Base-by-base conservation (phyloP, 805 yeast species). In the Pichia membranifaciens region DNA sequence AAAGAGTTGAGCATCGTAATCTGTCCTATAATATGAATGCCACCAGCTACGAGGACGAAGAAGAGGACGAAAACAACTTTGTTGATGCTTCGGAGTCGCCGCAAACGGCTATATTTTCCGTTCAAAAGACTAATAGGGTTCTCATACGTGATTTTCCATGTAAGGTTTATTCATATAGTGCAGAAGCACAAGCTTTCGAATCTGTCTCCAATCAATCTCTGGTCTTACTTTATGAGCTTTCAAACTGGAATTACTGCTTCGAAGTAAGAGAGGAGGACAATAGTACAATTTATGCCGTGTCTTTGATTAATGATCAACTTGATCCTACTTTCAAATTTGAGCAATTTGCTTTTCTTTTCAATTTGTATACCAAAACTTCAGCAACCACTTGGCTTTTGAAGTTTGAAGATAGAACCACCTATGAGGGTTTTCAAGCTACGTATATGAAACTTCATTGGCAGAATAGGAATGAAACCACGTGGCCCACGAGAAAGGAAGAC, bases 261-360 rank as follows among this genome's bases (percentile, higher is more conserved):
- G 74, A 75, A 9, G 65, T 82, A 8, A 23, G 28, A 21, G 34
- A 39, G 16, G 16, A 15, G 12, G 57, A 60, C 10, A 59, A 64
- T 5, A 48, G 37, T 22, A 23, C 13, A 21, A 36, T 39, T 18
- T 18, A 36, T n/a, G 50, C 79, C 5, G 76, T 75, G 1, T 61
- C 72, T 4, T 60, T 59, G 3, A 60, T 84, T 20, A 59, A 69
- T 10, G 71, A 76, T 12, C 71, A 73, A 25, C 67, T 87, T 64
- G 81, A 76, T 57, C 87, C 93, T 2, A 71, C 75, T n/a, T 82
- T 86, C 59, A 79, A 82, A 58, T 73, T 70, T 51, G 79, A 74
- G 12, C 61, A 74, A 29, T 53, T 62, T 13, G 73, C 86, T 1
- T 84, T 88, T 54, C 74, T 84, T 13, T 88, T 87, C 73, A 84